phyloP scores from a whole-genome alignment of 345 rosid genomes.

The Kernera saxatilis region DNA sequence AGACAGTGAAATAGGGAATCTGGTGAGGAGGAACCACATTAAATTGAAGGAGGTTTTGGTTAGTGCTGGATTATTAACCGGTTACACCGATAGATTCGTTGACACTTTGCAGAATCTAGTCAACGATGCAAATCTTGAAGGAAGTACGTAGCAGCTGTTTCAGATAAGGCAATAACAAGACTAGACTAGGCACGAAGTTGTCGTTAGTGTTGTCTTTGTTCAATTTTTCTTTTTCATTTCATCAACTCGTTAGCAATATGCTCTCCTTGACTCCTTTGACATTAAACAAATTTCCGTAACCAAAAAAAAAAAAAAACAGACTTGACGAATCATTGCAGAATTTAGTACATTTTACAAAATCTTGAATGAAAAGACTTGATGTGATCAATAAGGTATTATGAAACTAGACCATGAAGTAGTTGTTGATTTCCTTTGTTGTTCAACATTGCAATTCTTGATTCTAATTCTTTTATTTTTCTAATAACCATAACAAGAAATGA shows the following conservation, averaged over 20 bases:
- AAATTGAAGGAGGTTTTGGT: conserved; percentile 19
- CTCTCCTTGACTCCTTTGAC: too few relatives aligned
- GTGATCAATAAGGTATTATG: background rate
- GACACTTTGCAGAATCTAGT: conserved; percentile 7
- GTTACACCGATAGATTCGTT: conserved; percentile 1
- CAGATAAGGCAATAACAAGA: background rate
- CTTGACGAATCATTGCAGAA: background rate
- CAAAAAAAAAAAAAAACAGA: too few relatives aligned
- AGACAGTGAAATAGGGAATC: conserved; percentile 22
- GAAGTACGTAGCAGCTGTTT: background rate
- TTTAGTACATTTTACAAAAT: background rate
- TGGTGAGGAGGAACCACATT: conserved; percentile 16
- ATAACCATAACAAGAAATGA: background rate
- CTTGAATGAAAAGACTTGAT: background rate
- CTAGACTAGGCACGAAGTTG: background rate
- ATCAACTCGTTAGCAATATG: background rate
- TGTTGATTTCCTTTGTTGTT: background rate
- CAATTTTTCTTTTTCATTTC: background rate
- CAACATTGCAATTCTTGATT: background rate
- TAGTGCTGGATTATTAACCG: background rate
- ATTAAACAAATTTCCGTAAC: too few relatives aligned
- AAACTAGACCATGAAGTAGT: background rate
- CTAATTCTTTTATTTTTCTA: background rate
- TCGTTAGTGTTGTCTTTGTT: background rate
- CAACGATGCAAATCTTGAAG: background rate